These are phyloP conservation scores for Pichia manshurica DNA, from an alignment of 805 yeast genomes.

Conservation along the genomic window DNA sequence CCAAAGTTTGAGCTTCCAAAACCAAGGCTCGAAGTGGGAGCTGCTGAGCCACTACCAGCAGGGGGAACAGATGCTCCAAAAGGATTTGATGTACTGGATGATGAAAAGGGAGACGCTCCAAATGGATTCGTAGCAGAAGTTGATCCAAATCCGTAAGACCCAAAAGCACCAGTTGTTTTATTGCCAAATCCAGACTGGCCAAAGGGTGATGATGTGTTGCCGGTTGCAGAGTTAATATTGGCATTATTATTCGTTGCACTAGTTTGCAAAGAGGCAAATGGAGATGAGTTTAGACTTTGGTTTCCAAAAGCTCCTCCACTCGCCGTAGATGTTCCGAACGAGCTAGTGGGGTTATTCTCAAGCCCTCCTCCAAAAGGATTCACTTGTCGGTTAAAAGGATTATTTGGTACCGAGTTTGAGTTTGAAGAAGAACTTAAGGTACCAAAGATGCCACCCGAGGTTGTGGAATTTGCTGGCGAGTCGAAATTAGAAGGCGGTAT, in stretches of 20 bases:
- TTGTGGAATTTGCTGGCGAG: neutral
- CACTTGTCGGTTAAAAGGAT: slow-evolving; percentile 14
- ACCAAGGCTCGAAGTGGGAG: neutral
- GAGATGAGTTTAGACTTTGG: neutral
- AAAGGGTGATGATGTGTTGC: neutral
- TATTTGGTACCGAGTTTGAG: neutral
- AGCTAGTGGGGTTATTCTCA: neutral
- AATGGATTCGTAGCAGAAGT: neutral
- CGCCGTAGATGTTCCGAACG: neutral
- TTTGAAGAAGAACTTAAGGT: neutral
- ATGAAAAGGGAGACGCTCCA: slow-evolving; percentile 5
- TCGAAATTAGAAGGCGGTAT: slow-evolving; percentile 14
- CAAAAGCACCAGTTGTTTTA: slow-evolving; percentile 18
- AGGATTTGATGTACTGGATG: neutral
- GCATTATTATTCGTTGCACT: neutral
- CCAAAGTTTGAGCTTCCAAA: slow-evolving; percentile 10
- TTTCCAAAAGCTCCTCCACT: slow-evolving; percentile 9
- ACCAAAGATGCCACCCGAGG: slow-evolving; percentile 5
- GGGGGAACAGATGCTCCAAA: slow-evolving; percentile 5
- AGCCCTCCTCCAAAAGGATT: slow-evolving; percentile 23
- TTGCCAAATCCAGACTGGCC: slow-evolving; percentile 19
- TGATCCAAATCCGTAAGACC: slow-evolving; percentile 10
- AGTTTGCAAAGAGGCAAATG: neutral
- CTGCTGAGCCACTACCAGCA: slow-evolving; percentile 2
- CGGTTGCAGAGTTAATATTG: slow-evolving; percentile 4